These are phyloP conservation scores for Fusarium solani-melongenae DNA, from an alignment of 2,329 filamentous ascomycete species.

Conservation along the genomic window DNA sequence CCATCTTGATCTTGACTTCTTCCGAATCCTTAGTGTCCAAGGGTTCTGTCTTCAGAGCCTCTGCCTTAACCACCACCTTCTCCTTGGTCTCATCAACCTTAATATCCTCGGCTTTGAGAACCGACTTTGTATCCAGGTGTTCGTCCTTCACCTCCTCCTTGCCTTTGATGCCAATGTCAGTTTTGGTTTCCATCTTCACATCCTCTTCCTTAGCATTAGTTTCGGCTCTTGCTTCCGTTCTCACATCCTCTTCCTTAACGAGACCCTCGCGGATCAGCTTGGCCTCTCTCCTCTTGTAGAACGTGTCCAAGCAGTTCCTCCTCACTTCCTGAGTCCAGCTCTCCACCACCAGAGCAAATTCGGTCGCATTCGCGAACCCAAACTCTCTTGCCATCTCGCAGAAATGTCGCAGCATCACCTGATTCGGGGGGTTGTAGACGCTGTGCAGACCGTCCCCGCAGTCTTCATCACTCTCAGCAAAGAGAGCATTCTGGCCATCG, in stretches of 20 bases:
- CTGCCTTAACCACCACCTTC: conserved; percentile 3
- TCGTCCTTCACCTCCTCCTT: conserved; percentile 36
- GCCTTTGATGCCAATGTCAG: conserved; percentile 2
- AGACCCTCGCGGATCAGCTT: conserved; percentile 52
- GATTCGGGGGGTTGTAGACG: conserved; percentile 77
- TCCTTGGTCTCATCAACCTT: conserved; percentile 19
- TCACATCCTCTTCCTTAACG: conserved; percentile 39
- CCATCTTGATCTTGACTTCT: conserved; percentile 34
- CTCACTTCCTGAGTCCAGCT: conserved; percentile 88
- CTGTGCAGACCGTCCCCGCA: conserved; percentile 47
- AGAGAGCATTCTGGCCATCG: conserved; percentile 66
- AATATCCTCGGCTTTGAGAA: conserved; percentile 15
- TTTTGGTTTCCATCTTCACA: background rate
- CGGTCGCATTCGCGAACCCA: conserved; percentile 79
- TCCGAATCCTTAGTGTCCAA: conserved; percentile 2
- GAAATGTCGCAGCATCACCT: conserved; percentile 84
- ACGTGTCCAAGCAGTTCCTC: conserved; percentile 80
- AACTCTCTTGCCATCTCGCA: conserved; percentile 87
- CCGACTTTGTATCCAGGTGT: background rate
- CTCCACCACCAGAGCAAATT: conserved; percentile 92
- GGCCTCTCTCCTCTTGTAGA: conserved; percentile 77
- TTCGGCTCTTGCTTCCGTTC: conserved; percentile 21
- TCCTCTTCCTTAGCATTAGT: conserved; percentile 11
- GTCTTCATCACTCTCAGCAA: conserved; percentile 61
- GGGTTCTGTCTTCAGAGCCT: conserved; percentile 7